phyloP scores from a whole-genome alignment of 768 basidiomycete genomes.

The Suillus decipiens region DNA sequence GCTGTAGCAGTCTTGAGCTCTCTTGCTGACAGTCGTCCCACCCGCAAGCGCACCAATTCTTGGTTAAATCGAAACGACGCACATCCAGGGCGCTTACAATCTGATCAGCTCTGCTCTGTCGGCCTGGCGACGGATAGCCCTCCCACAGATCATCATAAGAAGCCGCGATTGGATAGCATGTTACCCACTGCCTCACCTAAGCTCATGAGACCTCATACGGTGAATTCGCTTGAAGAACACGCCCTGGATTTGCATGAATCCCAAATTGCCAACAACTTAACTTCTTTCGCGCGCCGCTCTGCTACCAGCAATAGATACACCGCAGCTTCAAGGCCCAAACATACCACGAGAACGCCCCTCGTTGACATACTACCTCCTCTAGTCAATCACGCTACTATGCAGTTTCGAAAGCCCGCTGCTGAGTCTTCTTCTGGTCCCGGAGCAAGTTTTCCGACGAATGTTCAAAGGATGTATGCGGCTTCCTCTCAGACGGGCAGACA shows the following conservation, averaged over 20 bases:
- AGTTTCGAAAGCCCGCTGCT: not conserved
- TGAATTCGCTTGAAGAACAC: not conserved
- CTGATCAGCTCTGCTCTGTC: not conserved
- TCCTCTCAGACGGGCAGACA: not conserved
- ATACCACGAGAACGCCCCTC: not conserved
- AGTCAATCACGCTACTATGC: not conserved
- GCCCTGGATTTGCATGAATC: not conserved
- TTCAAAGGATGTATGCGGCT: not conserved
- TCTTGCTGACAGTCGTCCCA: not conserved
- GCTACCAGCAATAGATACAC: not conserved
- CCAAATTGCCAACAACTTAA: too few species aligned
- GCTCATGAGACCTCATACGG: not conserved
- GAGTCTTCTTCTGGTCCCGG: not conserved
- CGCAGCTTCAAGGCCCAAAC: not conserved
- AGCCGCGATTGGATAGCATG: not conserved
- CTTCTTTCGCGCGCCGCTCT: not conserved
- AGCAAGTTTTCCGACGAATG: not conserved
- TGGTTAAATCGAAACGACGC: not conserved
- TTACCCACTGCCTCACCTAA: not conserved
- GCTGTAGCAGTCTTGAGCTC: too few species aligned
- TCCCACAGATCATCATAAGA: not conserved
- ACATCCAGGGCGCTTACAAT: not conserved
- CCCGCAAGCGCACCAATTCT: conserved; percentile 3
- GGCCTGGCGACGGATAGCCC: not conserved
- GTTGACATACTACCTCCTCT: not conserved